Evolutionary conservation across 2,329 filamentous ascomycete genomes (phyloP).

Genomic region (Monascus ruber): DNA sequence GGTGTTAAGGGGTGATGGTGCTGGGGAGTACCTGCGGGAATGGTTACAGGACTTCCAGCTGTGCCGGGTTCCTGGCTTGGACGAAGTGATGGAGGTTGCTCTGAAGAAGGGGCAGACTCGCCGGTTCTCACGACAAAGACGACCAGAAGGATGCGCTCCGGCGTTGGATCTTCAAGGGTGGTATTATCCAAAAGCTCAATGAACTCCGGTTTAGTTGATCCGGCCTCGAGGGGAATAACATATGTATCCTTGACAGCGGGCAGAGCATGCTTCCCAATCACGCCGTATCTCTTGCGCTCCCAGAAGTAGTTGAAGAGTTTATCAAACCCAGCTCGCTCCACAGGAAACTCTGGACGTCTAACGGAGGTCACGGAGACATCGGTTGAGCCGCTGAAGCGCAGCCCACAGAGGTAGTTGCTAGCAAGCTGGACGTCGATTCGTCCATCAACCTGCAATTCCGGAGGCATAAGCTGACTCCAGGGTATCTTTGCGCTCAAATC

Average conservation of each 20-base stretch:
- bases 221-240: conserved; percentile 71
- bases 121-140: conserved; percentile 70
- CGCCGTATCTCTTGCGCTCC: conserved; percentile 71
- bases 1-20: conserved; percentile 15
- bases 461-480: conserved; percentile 67
- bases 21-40: conserved; percentile 17
- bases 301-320: conserved; percentile 81
- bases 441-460: conserved; percentile 50
- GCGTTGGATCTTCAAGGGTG: conserved; percentile 57
- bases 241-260: conserved; percentile 82
- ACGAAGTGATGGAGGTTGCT: conserved; percentile 30
- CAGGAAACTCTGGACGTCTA: conserved; percentile 47
- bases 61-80: conserved; percentile 22
- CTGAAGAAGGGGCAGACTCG: conserved; percentile 30
- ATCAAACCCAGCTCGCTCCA: conserved; percentile 54
- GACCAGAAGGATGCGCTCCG: conserved; percentile 67
- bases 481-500: conserved; percentile 56
- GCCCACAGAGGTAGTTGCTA: conserved; percentile 78
- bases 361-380: conserved; percentile 76
- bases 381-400: conserved; percentile 69
- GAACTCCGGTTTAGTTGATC: conserved; percentile 66
- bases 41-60: conserved; percentile 23
- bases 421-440: conserved; percentile 71
- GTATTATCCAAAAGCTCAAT: conserved; percentile 81
- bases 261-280: conserved; percentile 64